phyloP scores from a whole-genome alignment of 2,329 filamentous ascomycete genomes.

The Chaetomium globosum region DNA sequence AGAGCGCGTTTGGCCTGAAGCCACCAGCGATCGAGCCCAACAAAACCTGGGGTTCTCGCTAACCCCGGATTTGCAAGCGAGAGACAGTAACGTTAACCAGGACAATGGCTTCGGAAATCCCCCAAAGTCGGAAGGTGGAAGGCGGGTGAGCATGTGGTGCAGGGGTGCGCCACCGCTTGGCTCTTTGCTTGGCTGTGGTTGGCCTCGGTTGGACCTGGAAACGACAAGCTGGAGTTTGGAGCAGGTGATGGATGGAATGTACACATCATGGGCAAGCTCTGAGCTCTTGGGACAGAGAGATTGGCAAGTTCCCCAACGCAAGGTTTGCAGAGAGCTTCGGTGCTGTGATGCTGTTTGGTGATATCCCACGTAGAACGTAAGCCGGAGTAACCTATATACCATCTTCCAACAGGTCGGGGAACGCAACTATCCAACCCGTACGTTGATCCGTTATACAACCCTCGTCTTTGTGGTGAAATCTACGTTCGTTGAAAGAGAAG shows the following conservation, averaged over 20 bases:
- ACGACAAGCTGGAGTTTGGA: not conserved
- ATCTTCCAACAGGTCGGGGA: not conserved
- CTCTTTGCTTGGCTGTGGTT: not conserved
- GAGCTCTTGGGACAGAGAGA: not conserved
- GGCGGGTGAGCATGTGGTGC: not conserved
- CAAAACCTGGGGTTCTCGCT: not conserved
- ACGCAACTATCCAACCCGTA: not conserved
- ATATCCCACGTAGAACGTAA: not conserved
- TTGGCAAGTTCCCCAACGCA: not conserved
- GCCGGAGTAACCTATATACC: not conserved
- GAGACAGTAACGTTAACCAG: not conserved
- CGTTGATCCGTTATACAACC: too few species aligned
- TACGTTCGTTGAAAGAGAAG: too few species aligned
- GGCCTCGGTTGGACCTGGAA: not conserved
- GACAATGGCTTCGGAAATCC: not conserved
- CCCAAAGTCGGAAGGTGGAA: conserved; percentile 7
- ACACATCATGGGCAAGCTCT: not conserved
- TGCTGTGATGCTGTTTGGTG: not conserved
- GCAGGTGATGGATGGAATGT: not conserved
- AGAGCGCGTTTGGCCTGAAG: not conserved
- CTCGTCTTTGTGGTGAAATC: too few species aligned
- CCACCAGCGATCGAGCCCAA: not conserved
- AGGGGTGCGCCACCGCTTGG: not conserved
- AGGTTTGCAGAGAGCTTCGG: not conserved
- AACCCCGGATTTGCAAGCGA: conserved; percentile 7